Base-by-base conservation (phyloP, 441 rosid genomes). In the Populus hybrid region DNA sequence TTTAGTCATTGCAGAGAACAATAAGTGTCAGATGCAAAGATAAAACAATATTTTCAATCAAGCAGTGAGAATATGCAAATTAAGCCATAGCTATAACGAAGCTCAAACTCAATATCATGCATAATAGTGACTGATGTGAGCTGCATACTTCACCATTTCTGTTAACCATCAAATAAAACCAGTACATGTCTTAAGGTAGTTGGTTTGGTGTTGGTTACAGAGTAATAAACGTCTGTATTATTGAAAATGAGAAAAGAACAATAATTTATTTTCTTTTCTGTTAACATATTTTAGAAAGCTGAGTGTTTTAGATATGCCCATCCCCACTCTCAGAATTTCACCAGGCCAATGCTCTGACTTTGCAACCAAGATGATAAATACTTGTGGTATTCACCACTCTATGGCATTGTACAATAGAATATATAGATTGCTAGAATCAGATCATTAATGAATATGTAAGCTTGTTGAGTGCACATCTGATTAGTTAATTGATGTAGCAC, bases 1-100 rank as follows among this genome's bases (percentile, higher is more conserved):
- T 67, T 21, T 38, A 78, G 65, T 75, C 70, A 72, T 67, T 69
- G 38, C 53, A 71, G 36, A 57, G 69, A 74, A 28, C 10, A 57
- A 28, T 50, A 61, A 30, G 69, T 63, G 34, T 59, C 59, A 70
- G 59, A 50, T 32, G 28, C 70, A 68, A 42, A 23, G 70, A 75
- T 28, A 72, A 70, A 53, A 69, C 50, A 16, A 8, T 14, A 36
- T 38, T 53, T 32, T 34, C 26, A 71, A 40, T 59, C 74, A 30
- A 59, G 50, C 30, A 74, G 9, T 9, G 18, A 50, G 14, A 50
- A 23, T 23, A 71, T 40, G 23, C 21, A 77, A 21, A 10, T 40
- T 18, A 28, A 20, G 59, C 40, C 34, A 23, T 30, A 18, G 20
- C 24, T n/a, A 10, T 11, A 63, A 61, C 7, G 18, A 70, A 20